These are phyloP conservation scores for Macroventuria anomochaeta DNA, from an alignment of 2,329 filamentous ascomycete species.

Conservation along the genomic window DNA sequence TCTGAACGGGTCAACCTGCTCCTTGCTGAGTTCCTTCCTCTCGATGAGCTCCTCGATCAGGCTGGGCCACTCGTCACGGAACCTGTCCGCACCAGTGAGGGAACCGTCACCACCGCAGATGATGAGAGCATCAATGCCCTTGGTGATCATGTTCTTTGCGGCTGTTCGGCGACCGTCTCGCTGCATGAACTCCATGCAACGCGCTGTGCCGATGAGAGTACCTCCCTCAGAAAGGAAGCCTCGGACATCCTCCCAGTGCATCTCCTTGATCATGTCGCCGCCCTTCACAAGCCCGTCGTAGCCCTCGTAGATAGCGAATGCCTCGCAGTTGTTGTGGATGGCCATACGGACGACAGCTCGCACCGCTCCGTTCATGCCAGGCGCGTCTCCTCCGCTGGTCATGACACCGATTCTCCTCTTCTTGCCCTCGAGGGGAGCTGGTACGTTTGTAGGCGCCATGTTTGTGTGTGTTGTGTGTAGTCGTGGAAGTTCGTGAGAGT, in stretches of 20 bases:
- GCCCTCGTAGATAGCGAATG: constrained; percentile 75
- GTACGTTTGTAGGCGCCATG: constrained; percentile 43
- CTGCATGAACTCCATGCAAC: constrained; percentile 92
- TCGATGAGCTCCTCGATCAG: constrained; percentile 84
- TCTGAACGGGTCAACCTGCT: constrained; percentile 77
- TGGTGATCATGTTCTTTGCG: constrained; percentile 91
- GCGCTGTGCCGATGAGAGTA: constrained; percentile 92
- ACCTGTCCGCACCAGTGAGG: constrained; percentile 92
- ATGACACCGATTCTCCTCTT: constrained; percentile 81
- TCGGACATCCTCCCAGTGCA: constrained; percentile 92
- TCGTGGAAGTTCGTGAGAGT: constrained; percentile 9
- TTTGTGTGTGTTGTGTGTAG: constrained; percentile 7
- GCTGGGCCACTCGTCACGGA: constrained; percentile 89
- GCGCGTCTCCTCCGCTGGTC: constrained; percentile 93
- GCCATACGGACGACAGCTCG: constrained; percentile 90
- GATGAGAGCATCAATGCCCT: constrained; percentile 93
- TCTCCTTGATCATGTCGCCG: constrained; percentile 83
- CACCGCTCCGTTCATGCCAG: constrained; percentile 92
- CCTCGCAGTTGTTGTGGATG: constrained; percentile 70
- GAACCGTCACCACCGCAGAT: constrained; percentile 93
- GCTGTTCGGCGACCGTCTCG: constrained; percentile 81
- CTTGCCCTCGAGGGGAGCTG: constrained; percentile 52
- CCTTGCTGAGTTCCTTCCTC: constrained; percentile 71
- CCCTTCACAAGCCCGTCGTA: constrained; percentile 95
- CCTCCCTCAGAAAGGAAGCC: constrained; percentile 94